Conservation (phyloP, 768 basidiomycete species). For the Suillus discolor region DNA sequence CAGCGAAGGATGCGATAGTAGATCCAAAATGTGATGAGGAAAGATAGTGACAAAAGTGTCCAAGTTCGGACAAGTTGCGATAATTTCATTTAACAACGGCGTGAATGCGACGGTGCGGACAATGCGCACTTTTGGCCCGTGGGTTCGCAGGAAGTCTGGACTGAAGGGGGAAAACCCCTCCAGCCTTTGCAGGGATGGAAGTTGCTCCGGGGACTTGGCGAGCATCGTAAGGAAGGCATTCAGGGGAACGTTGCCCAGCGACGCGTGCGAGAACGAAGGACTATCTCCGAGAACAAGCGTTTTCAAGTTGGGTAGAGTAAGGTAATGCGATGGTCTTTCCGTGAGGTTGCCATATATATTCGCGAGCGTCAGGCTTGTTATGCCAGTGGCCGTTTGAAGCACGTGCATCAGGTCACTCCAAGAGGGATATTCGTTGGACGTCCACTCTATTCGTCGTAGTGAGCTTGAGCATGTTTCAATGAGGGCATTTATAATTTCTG, state of each 20-base stretch:
- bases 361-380: slow-evolving; percentile 43
- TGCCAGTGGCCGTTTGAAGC: slow-evolving; percentile 34
- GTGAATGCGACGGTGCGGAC: slow-evolving; percentile 40
- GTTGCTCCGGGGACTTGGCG: slow-evolving; percentile 32
- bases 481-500: slow-evolving; percentile 37
- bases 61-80: slow-evolving; percentile 44
- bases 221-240: slow-evolving; percentile 44
- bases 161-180: slow-evolving; percentile 47
- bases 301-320: slow-evolving; percentile 39
- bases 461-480: slow-evolving; percentile 33
- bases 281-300: slow-evolving; percentile 45
- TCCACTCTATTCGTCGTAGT: slow-evolving; percentile 49
- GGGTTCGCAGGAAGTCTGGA: slow-evolving; percentile 40
- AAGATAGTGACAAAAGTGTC: slow-evolving; percentile 43
- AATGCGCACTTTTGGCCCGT: slow-evolving; percentile 44
- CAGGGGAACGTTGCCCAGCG: slow-evolving; percentile 37
- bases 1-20: slow-evolving; percentile 40
- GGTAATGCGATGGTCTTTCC: slow-evolving; percentile 23
- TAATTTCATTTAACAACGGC: slow-evolving; percentile 37
- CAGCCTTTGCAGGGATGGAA: slow-evolving; percentile 44
- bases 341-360: slow-evolving; percentile 40
- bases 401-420: slow-evolving; percentile 42
- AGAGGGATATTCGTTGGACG: slow-evolving; percentile 43
- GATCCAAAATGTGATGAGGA: slow-evolving; percentile 36
- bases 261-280: slow-evolving; percentile 33